Evolutionary conservation across 208 protist species (phyloP), one percentile per base, ranked within the genome.

Genomic region (Leishmania mexicana): DNA sequence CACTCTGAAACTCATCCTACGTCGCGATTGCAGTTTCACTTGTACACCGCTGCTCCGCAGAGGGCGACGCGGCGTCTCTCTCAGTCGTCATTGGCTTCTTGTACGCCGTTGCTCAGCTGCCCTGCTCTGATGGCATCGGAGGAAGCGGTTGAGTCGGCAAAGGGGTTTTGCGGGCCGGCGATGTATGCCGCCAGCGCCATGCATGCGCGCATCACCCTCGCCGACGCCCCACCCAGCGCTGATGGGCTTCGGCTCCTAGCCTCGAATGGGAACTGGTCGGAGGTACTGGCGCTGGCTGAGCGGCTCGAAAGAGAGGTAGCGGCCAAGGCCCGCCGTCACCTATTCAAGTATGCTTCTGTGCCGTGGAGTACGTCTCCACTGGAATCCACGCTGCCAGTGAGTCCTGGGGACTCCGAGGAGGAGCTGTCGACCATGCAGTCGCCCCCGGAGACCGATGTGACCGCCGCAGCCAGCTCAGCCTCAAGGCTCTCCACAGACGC

Each of bases 261-360:
- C 0, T 85, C 90, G 0, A 87, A 94, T 76, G 95, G 88, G 1
- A 89, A 94, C 72, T 97, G 93, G 93, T 89, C 85, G 5, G 87
- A 84, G n/a, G 93, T 96, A 6, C 72, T 90, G 67, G 19, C 79
- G 31, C 75, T 96, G 28, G 92, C 93, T 13, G 82, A 91, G 65
- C 83, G 88, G 72, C 78, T 97, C 42, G 89, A 90, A 64, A 84
- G 87, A n/a, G 79, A 87, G 21, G 85, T 77, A 28, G 80, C 84
- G 10, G 76, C 78, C 28, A 79, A 86, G 62, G 86, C 80, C 51
- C 53, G 31, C 15, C 40, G 76, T n/a, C 71, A 80, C 54, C 78
- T 75, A 21, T 31, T 42, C 24, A 57, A 73, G 78, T 82, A 80
- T 58, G 64, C 74, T 3, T 47, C 38, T 0, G 74, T 80, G 60